Evolutionary conservation across 73 alveolate species (phyloP).

Genomic region (Tetrahymena malaccensis): DNA sequence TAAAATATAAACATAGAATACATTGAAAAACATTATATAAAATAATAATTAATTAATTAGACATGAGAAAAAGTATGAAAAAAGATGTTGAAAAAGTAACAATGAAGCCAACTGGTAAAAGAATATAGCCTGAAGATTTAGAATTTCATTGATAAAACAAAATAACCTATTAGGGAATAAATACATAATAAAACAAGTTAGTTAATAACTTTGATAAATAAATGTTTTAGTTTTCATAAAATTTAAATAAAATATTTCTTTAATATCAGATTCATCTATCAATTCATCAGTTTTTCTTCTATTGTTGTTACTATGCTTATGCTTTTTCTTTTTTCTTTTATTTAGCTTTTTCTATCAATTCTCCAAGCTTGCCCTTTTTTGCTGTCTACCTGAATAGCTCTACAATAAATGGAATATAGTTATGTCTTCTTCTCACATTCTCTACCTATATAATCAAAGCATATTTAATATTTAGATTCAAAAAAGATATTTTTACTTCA

Average conservation of each 20-base stretch:
- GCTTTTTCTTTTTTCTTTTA: background rate
- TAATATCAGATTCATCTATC: too few species aligned
- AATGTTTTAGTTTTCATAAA: too few species aligned
- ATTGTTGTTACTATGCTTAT: background rate
- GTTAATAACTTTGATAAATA: background rate
- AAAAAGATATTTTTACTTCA: background rate
- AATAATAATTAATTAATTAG: conserved; percentile 18
- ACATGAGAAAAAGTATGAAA: conserved; percentile 94
- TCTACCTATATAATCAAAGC: background rate
- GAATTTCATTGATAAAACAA: conserved; percentile 61
- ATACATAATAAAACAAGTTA: background rate
- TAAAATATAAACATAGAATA: background rate
- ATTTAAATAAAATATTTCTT: background rate
- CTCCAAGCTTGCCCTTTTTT: conserved; percentile 33
- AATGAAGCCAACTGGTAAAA: conserved; percentile 67
- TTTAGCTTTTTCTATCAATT: conserved; percentile 32
- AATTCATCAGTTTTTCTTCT: background rate
- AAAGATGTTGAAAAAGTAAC: conserved; percentile 80
- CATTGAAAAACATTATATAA: background rate
- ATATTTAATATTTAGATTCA: background rate
- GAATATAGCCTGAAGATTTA: conserved; percentile 77
- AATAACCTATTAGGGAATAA: too few species aligned
- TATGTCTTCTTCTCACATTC: conserved; percentile 32
- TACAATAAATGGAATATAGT: conserved; percentile 33
- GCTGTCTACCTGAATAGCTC: conserved; percentile 30